phyloP scores from a whole-genome alignment of 2,329 filamentous ascomycete genomes.

The Aspergillus quadrilineatus region DNA sequence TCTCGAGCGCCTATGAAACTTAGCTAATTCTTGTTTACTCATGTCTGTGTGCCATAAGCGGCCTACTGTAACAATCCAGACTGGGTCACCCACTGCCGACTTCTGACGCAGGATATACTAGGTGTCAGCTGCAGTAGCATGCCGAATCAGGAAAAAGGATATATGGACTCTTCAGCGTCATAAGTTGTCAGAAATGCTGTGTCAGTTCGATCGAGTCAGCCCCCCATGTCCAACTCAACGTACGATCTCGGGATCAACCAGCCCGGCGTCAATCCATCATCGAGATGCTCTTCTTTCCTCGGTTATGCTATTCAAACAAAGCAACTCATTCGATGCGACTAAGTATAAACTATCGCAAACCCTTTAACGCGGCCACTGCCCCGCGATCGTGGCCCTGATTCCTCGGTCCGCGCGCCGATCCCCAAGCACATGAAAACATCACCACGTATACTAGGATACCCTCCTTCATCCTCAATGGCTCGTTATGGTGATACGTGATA shows the following conservation, averaged over 20 bases:
- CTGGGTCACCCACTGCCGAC: not conserved
- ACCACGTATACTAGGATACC: not conserved
- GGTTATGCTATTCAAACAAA: not conserved
- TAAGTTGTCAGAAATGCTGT: too few relatives aligned
- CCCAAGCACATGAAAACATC: conserved; percentile 2
- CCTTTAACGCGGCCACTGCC: not conserved
- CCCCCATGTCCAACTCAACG: not conserved
- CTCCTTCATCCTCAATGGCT: not conserved
- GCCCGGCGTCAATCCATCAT: not conserved
- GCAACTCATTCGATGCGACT: conserved; percentile 3
- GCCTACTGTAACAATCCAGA: not conserved
- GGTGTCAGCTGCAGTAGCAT: too few relatives aligned
- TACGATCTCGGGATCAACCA: conserved; percentile 7
- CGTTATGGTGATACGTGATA: not conserved
- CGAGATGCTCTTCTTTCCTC: not conserved
- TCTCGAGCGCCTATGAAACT: not conserved
- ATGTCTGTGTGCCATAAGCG: not conserved
- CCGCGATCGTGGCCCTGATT: not conserved
- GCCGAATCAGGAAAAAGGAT: too few relatives aligned
- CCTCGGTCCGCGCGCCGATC: conserved; percentile 7
- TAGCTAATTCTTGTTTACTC: not conserved
- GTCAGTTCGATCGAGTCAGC: conserved; percentile 4
- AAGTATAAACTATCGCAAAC: not conserved
- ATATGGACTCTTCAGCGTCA: too few relatives aligned
- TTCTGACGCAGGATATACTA: not conserved